Base-by-base conservation (phyloP, 108 stramenopile species). In the Seminavis robusta region DNA sequence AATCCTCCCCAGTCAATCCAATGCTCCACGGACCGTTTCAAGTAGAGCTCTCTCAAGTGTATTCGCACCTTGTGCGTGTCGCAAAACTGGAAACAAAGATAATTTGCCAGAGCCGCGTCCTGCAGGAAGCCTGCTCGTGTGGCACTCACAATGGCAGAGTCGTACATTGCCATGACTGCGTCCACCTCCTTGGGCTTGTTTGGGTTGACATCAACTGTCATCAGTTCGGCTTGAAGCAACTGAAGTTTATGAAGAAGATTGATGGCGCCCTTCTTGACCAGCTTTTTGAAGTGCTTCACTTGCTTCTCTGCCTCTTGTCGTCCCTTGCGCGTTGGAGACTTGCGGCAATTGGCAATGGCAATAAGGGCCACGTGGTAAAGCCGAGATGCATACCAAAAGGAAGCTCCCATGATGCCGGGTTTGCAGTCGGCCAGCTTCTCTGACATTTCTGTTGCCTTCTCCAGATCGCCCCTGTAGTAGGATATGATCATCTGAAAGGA, bases 1-100 rank as follows among this genome's bases (percentile, higher is more conserved):
- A n/a, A n/a, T n/a, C n/a, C n/a, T n/a, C n/a, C n/a, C n/a, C n/a
- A n/a, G n/a, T n/a, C n/a, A n/a, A n/a, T n/a, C n/a, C n/a, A n/a
- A n/a, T n/a, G n/a, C n/a, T n/a, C n/a, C n/a, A n/a, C n/a, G n/a
- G n/a, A n/a, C n/a, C n/a, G n/a, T n/a, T n/a, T 3, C 4, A 52
- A 5, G 30, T 27, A 52, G 3, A n/a, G 15, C 3, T 27, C 33
- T 3, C 33, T 33, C 20, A 33, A 52, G 21, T 52, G 16, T 36
- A 36, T 36, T 17, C 16, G 16, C n/a, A 19, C 4, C 16, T 30
- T 33, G 17, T 21, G 28, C 36, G 16, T 31, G 16, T 36, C 16
- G 52, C 52, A 52, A 34, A 52, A 52, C 33, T 52, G 32, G 4
- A 33, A 31, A 16, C 52, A 52, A 7, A 52, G 52, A 17, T 52